Percentiles rank a stretch among this genome's conserved stretches.
Evolutionary conservation across 2,329 filamentous ascomycete species (phyloP).

Genomic region (Trichoderma atroviride): DNA sequence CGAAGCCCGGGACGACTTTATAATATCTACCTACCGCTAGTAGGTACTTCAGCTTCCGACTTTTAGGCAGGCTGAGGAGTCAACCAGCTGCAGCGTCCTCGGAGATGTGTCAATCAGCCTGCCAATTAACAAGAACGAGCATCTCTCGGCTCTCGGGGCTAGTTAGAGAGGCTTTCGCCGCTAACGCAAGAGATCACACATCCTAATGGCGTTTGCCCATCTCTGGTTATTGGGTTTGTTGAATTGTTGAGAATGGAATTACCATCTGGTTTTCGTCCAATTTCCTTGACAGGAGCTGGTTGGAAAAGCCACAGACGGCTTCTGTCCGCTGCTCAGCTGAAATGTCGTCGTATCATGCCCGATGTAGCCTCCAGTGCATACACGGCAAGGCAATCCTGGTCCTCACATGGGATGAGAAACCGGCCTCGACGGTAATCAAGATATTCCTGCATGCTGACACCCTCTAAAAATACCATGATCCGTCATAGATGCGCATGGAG

Average conservation of each 20-base stretch:
- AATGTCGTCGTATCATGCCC: not conserved
- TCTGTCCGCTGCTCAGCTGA: not conserved
- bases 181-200: constrained; percentile 15
- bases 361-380: not conserved
- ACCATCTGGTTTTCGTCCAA: not conserved
- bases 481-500: constrained; percentile 1
- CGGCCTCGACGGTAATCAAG: not conserved
- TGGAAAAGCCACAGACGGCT: not conserved
- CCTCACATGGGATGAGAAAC: not conserved
- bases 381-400: not conserved
- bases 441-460: not conserved
- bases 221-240: not conserved
- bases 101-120: constrained; percentile 22
- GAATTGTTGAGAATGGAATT: not conserved
- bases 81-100: constrained; percentile 8
- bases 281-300: not conserved
- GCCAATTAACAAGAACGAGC: not conserved
- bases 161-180: constrained; percentile 2
- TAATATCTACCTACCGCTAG: not conserved
- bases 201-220: not conserved
- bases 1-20: not conserved
- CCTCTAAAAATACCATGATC: not conserved
- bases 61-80: not conserved
- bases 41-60: not conserved
- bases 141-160: constrained; percentile 4